Base-by-base conservation (phyloP, 225 moss, liverwort and hornwort species). In the Climacium dendroides region DNA sequence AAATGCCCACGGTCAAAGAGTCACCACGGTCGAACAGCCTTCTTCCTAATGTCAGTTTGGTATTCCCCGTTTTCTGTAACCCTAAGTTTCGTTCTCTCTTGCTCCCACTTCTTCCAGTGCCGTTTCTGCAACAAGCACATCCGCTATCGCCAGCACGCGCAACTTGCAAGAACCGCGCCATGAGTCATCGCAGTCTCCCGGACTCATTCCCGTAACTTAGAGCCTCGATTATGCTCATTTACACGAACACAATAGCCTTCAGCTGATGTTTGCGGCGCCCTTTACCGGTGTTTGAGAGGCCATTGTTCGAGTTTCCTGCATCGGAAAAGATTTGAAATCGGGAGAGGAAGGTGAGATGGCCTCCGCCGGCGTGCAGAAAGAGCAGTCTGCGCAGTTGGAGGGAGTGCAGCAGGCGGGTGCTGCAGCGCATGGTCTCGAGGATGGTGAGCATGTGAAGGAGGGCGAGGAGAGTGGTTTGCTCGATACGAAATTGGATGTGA, bases 331-430 rank as follows among this genome's bases (percentile, higher is more conserved):
- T 78, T 39, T 67, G 79, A 90, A 92, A 87, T 84, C 19, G 87
- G 91, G 92, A 59, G 90, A 82, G 92, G 91, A 89, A 82, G 92
- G 91, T 25, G 89, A 50, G 79, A 85, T 95, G 90, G 97, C 95
- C 18, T 87, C 90, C 37, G 45, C 87, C 18, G 90, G 91, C 48
- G 88, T 88, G 67, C 50, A 2, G 5, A 95, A 95, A 85, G 71
- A 90, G 85, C 92, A 74, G 87, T 87, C 83, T 48, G 90, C 83
- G 48, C 82, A 43, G 48, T 70, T 64, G 48, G 91, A 88, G 29
- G 90, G 84, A 37, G 81, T 88, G 82, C 83, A 81, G 75, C 90
- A 84, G 58, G 91, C 90, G 50, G 87, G 48, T 39, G 92, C 91
- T 55, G 85, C n/a, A 59, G 73, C n/a, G n/a, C 90, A 76, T n/a